These are phyloP conservation scores for Pochonia chlamydosporia DNA, from an alignment of 2,329 filamentous ascomycete species.

Conservation along the genomic window DNA sequence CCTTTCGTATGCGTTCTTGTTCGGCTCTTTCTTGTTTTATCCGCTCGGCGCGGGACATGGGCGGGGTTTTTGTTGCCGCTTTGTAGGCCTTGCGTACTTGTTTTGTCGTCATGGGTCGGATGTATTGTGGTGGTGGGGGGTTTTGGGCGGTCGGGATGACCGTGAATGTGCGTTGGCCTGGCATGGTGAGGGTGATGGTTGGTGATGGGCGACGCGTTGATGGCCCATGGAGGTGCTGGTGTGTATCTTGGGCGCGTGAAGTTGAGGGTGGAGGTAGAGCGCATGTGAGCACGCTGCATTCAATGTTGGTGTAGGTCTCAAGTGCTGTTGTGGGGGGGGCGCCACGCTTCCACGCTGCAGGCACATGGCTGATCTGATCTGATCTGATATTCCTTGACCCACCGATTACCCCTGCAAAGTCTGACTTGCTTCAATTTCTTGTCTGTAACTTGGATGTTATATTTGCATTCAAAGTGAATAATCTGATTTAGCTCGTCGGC, in stretches of 20 bases:
- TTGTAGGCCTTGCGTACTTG: constrained; percentile 34
- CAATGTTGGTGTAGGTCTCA: too few species aligned
- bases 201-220: not conserved
- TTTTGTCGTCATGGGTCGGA: constrained; percentile 34
- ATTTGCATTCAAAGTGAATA: too few species aligned
- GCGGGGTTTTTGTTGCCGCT: constrained; percentile 24
- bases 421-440: too few species aligned
- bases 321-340: too few species aligned
- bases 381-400: too few species aligned
- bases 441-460: too few species aligned
- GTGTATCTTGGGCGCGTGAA: not conserved
- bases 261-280: too few species aligned
- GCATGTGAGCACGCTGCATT: constrained; percentile 3
- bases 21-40: constrained; percentile 38
- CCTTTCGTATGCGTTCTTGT: constrained; percentile 48
- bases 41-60: constrained; percentile 35
- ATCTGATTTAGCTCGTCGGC: too few species aligned
- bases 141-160: constrained; percentile 30
- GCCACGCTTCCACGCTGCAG: too few species aligned
- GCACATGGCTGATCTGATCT: too few species aligned
- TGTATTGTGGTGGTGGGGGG: not conserved
- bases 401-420: too few species aligned
- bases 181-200: constrained; percentile 21
- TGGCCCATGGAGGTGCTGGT: not conserved
- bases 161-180: constrained; percentile 38